phyloP scores from a whole-genome alignment of 1,139 yeast genomes.

The Pichia sp. region DNA sequence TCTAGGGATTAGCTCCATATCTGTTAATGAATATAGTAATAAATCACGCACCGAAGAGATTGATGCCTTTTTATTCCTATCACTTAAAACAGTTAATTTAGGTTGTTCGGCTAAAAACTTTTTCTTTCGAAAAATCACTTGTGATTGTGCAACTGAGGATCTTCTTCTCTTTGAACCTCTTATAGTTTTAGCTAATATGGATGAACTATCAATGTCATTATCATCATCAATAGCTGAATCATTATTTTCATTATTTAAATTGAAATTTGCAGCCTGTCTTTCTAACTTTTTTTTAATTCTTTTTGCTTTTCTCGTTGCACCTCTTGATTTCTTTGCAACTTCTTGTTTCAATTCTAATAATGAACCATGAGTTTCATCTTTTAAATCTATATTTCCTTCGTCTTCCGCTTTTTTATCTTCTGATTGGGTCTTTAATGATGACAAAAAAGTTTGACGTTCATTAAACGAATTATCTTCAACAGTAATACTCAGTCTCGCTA shows the following conservation, averaged over 20 bases:
- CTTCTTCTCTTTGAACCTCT: constrained; percentile 35
- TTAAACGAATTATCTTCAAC: constrained; percentile 16
- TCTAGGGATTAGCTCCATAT: constrained; percentile 35
- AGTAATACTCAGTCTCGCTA: constrained; percentile 28
- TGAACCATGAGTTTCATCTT: background rate
- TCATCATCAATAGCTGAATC: constrained; percentile 10
- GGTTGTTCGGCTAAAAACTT: constrained; percentile 32
- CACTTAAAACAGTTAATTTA: constrained; percentile 14
- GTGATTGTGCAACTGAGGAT: constrained; percentile 34
- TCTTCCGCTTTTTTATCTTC: constrained; percentile 33
- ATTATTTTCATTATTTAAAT: background rate
- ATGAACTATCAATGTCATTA: background rate
- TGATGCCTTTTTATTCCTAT: constrained; percentile 29
- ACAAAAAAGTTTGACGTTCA: constrained; percentile 18
- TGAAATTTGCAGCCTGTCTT: background rate
- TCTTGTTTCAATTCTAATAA: constrained; percentile 1
- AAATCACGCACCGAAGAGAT: constrained; percentile 47
- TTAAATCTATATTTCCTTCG: constrained; percentile 9
- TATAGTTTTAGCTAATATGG: background rate
- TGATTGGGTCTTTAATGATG: constrained; percentile 14
- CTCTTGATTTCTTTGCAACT: background rate
- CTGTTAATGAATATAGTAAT: constrained; percentile 41
- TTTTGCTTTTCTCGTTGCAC: constrained; percentile 4
- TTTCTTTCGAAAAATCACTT: constrained; percentile 27
- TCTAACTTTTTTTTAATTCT: background rate